Conservation (phyloP, 495 filamentous ascomycete genomes). For the Penicillium fimorum region DNA sequence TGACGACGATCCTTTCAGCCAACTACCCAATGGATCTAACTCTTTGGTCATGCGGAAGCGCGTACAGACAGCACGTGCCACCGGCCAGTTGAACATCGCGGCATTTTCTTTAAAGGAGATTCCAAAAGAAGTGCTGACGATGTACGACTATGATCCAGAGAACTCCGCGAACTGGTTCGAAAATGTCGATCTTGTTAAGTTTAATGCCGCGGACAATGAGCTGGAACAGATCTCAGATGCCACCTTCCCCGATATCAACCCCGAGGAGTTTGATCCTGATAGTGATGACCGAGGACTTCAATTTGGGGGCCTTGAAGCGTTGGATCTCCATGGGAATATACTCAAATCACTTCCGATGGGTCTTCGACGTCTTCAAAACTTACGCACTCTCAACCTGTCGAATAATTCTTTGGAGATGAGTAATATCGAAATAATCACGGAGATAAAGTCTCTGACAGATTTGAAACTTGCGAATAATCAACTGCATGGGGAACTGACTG, state of each 20-base stretch:
- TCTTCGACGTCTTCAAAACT: conserved; percentile 63
- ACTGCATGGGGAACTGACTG: conserved; percentile 62
- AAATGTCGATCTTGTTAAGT: conserved; percentile 83
- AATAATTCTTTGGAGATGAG: conserved; percentile 74
- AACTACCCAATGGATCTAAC: conserved; percentile 58
- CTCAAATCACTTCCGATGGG: conserved; percentile 71
- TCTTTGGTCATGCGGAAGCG: conserved; percentile 69
- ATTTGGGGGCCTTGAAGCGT: conserved; percentile 77
- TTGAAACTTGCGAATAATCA: conserved; percentile 79
- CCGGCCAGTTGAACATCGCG: conserved; percentile 86
- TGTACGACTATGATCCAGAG: conserved; percentile 77
- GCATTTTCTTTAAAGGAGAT: conserved; percentile 78
- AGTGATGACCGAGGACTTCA: conserved; percentile 65
- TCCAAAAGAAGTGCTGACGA: conserved; percentile 78
- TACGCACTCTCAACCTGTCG: conserved; percentile 82
- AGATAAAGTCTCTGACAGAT: conserved; percentile 69
- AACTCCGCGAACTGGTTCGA: conserved; percentile 76
- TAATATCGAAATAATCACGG: conserved; percentile 66
- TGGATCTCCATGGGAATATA: conserved; percentile 86
- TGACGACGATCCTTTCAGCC: conserved; percentile 66
- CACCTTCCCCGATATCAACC: conserved; percentile 72
- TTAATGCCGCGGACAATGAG: conserved; percentile 92
- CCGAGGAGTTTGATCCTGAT: conserved; percentile 54
- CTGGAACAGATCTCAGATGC: conserved; percentile 67
- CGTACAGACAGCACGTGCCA: conserved; percentile 70